A percentile compares a stretch with the other conserved stretches of the same genome.
These are phyloP conservation scores for Calocybe cyanea DNA, from an alignment of 768 basidiomycete genomes.

Conservation along the genomic window DNA sequence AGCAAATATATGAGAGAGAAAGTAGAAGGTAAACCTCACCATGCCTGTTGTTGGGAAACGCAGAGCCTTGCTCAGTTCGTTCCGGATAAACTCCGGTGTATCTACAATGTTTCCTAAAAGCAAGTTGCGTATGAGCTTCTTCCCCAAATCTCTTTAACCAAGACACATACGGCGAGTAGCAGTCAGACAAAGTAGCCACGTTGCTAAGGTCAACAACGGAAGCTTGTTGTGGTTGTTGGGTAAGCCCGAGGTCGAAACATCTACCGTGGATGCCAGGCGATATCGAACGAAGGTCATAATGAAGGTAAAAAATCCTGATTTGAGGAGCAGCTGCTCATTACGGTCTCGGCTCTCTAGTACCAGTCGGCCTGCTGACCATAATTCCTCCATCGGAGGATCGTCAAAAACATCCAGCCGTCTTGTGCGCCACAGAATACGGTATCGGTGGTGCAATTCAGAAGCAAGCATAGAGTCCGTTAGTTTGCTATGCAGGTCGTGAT, in stretches of 20 bases:
- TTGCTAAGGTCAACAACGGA: conserved; percentile 23
- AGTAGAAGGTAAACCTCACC: not conserved
- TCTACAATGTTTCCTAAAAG: conserved; percentile 30
- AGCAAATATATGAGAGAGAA: not conserved
- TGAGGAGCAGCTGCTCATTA: conserved; percentile 43
- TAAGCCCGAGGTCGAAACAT: not conserved
- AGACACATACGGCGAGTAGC: conserved; percentile 34
- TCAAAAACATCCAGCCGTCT: conserved; percentile 30
- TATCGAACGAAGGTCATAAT: conserved; percentile 27
- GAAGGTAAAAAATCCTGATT: conserved; percentile 36
- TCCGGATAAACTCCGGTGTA: conserved; percentile 32
- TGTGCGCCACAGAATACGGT: conserved; percentile 45
- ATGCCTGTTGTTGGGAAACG: conserved; percentile 32
- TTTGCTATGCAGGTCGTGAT: conserved; percentile 20
- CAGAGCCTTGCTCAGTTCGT: conserved; percentile 37
- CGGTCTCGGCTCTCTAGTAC: conserved; percentile 50
- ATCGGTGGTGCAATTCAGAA: conserved; percentile 44
- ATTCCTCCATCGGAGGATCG: conserved; percentile 34
- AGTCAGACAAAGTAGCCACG: conserved; percentile 39
- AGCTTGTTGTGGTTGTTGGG: conserved; percentile 11
- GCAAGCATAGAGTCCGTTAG: conserved; percentile 41
- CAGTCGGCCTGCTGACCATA: conserved; percentile 60
- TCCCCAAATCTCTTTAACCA: not conserved
- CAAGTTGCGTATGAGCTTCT: too few species aligned
- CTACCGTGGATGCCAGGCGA: conserved; percentile 12